Conservation (phyloP, 176 grass and related monocot genomes). For the Oryza brachyantha region DNA sequence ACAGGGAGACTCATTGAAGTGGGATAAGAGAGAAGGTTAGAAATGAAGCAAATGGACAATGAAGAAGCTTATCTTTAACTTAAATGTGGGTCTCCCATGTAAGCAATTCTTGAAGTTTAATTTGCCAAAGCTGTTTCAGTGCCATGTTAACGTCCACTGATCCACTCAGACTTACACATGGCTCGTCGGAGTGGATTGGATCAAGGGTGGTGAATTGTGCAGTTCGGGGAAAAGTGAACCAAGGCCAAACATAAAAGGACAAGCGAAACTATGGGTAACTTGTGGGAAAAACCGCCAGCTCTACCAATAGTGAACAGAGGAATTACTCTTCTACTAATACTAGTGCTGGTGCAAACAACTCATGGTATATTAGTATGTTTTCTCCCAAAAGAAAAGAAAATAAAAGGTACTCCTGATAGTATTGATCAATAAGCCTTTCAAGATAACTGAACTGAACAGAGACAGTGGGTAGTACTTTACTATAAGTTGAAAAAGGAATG, state of each 20-base stretch:
- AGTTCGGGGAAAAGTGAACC: not conserved
- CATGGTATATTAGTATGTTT: not conserved
- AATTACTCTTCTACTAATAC: conserved; percentile 1
- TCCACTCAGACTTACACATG: not conserved
- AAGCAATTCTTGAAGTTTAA: not conserved
- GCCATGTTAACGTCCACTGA: not conserved
- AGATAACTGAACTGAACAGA: not conserved
- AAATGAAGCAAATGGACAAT: not conserved
- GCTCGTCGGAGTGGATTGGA: not conserved
- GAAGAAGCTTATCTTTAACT: not conserved
- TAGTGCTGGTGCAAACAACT: not conserved
- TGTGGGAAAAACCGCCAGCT: not conserved
- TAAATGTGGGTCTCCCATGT: not conserved
- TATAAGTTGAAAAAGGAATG: not conserved
- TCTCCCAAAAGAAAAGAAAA: not conserved
- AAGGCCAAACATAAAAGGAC: not conserved
- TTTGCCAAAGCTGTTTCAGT: not conserved
- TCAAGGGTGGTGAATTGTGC: not conserved
- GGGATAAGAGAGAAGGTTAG: not conserved
- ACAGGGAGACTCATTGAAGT: not conserved
- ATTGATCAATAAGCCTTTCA: not conserved
- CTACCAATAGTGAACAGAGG: not conserved
- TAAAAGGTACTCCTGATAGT: not conserved
- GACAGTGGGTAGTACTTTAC: not conserved
- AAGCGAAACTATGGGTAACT: not conserved